phyloP scores from a whole-genome alignment of 2,329 filamentous ascomycete species.

The Pestalotiopsis sp. region DNA sequence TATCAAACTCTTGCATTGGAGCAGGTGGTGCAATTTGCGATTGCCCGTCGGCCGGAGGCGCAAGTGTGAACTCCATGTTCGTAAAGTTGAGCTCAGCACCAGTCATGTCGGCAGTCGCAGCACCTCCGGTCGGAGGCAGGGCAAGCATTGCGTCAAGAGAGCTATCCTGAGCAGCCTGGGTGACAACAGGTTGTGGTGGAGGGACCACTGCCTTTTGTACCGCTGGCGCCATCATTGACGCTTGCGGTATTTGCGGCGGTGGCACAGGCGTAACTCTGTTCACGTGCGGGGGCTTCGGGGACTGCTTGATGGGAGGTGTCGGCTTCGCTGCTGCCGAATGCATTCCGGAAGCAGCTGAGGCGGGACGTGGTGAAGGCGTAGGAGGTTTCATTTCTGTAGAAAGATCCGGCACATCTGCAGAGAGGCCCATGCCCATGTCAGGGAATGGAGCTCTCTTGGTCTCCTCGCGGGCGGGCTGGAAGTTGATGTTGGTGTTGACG shows the following conservation, averaged over 20 bases:
- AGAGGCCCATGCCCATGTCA: slow-evolving; percentile 56
- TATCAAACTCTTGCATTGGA: slow-evolving; percentile 46
- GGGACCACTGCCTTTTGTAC: slow-evolving; percentile 18
- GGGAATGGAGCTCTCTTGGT: slow-evolving; percentile 57
- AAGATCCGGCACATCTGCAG: slow-evolving; percentile 32
- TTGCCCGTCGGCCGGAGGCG: slow-evolving; percentile 39
- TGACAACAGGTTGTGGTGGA: slow-evolving; percentile 17
- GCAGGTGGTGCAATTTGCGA: slow-evolving; percentile 29
- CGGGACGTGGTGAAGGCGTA: slow-evolving; percentile 26
- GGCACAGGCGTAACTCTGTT: slow-evolving; percentile 29
- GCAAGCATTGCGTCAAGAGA: slow-evolving; percentile 21
- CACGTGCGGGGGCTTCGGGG: slow-evolving; percentile 27
- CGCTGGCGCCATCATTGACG: slow-evolving; percentile 20
- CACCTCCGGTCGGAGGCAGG: slow-evolving; percentile 18
- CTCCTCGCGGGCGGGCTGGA: slow-evolving; percentile 36
- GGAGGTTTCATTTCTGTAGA: slow-evolving; percentile 24
- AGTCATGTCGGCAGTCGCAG: slow-evolving; percentile 19
- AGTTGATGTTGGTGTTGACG: slow-evolving; percentile 27
- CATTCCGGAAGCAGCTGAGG: slow-evolving; percentile 22
- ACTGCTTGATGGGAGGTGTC: slow-evolving; percentile 26
- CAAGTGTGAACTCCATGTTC: slow-evolving; percentile 59
- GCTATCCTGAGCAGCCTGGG: slow-evolving; percentile 24
- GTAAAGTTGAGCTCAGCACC: slow-evolving; percentile 54
- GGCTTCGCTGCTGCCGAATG: slow-evolving; percentile 14
- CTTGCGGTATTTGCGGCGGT: slow-evolving; percentile 27